Evolutionary conservation across 768 basidiomycete species (phyloP).

Genomic region (Lactifluus hygrophoroides): DNA sequence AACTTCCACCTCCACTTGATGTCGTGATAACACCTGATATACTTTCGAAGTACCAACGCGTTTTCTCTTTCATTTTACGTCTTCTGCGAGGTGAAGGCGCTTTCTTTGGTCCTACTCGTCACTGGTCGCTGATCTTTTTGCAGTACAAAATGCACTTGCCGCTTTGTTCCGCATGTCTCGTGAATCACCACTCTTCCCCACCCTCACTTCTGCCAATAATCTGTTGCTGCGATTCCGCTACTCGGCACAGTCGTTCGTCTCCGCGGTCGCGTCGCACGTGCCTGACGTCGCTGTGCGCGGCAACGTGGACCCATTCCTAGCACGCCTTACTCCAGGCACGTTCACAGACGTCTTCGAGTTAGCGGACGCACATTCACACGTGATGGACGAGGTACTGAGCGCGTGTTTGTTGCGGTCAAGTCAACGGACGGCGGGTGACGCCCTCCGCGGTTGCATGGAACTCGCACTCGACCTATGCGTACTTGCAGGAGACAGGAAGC

Average conservation of each 20-base stretch:
- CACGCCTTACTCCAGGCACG: conserved; percentile 16
- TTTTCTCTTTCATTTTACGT: conserved; percentile 74
- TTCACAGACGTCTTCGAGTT: conserved; percentile 73
- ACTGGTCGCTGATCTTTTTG: background rate
- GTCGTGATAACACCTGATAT: conserved; percentile 62
- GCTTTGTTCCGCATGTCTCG: conserved; percentile 60
- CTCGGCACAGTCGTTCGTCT: conserved; percentile 61
- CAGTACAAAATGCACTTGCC: conserved; percentile 61
- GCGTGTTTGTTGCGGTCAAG: conserved; percentile 65
- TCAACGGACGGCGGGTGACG: conserved; percentile 57
- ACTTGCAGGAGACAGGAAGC: conserved; percentile 51
- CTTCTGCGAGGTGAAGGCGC: conserved; percentile 58
- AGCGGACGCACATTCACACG: conserved; percentile 51
- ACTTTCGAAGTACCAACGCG: conserved; percentile 77
- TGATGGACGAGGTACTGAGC: conserved; percentile 68
- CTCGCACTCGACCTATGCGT: conserved; percentile 59
- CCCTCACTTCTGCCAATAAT: conserved; percentile 42
- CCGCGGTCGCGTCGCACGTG: conserved; percentile 58
- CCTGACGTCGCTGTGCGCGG: conserved; percentile 76
- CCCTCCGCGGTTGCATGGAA: conserved; percentile 55
- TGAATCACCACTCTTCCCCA: conserved; percentile 47
- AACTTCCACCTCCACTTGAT: conserved; percentile 71
- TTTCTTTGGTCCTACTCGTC: background rate
- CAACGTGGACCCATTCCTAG: conserved; percentile 64
- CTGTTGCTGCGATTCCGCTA: conserved; percentile 66